Base-by-base conservation (phyloP, 2,329 filamentous ascomycete species). In the Colletotrichum kahawae region DNA sequence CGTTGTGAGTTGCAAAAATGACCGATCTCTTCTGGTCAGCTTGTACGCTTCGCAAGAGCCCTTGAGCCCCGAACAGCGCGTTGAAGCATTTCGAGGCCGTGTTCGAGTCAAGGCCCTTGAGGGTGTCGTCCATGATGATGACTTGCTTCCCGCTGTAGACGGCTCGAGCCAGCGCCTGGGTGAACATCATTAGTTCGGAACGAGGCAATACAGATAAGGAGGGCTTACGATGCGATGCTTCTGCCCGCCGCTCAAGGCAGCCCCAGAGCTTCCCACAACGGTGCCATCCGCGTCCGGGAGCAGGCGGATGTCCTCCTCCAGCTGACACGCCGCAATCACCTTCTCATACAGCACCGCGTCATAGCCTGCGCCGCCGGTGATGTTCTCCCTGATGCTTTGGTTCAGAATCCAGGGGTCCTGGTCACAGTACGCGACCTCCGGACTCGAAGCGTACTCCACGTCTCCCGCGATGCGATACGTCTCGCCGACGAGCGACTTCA, bases 1-100 rank as follows among this genome's bases (percentile, higher is more conserved):
- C 67, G 9, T 74, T 74, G 6, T 87, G 85, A 0, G 87, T 87
- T 2, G 84, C 84, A 7, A 90, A 77, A 1, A 90, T 73, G 1
- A 87, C 84, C 0, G 86, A 87, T 5, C 81, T 80, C 0, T 81
- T 79, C 12, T 81, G 78, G 9, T 77, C 79, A 7, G 18, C 0
- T 12, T 48, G 38, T 0, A 48, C 5, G 18, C 38, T 48, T n/a
- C 83, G 82, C 1, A 89, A 77, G 1, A 75, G 27, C 2, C 73
- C 73, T 0, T 29, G 34, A 3, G 38, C 8, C 3, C 57, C 69
- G 24, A 75, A 51, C 1, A 75, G 63, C 16, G 63, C 36, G 34
- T 48, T 13, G 59, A 75, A 75, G 56, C 68, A 71, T 10, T 27
- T 57, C 4, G 68, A 67, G 2, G 68, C 73, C 1, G 73, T 75